Conservation (phyloP, 2,329 filamentous ascomycete genomes). For the Metarhizium humberi region DNA sequence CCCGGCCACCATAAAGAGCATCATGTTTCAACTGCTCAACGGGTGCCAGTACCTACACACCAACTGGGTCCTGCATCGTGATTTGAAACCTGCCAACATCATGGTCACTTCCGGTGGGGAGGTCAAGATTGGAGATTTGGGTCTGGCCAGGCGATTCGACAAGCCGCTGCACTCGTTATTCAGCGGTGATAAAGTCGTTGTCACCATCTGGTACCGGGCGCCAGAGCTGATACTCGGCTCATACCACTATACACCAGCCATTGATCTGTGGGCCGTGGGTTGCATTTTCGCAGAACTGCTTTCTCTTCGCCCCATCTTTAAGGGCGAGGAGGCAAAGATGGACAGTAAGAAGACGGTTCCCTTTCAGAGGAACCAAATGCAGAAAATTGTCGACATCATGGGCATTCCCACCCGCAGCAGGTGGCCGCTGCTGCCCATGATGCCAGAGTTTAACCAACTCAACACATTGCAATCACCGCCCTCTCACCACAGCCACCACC, state of each 20-base stretch:
- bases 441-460: conserved; percentile 79
- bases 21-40: conserved; percentile 92
- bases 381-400: conserved; percentile 95
- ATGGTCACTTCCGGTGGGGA: conserved; percentile 89
- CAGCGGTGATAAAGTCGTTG: conserved; percentile 92
- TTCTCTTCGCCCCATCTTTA: conserved; percentile 88
- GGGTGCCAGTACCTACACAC: conserved; percentile 90
- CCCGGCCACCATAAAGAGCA: conserved; percentile 79
- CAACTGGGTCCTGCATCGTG: conserved; percentile 95
- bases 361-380: conserved; percentile 97
- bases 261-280: conserved; percentile 95
- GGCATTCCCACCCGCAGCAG: conserved; percentile 80
- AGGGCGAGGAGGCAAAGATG: conserved; percentile 98
- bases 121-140: conserved; percentile 91
- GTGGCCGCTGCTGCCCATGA: conserved; percentile 75
- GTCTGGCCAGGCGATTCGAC: conserved; percentile 84
- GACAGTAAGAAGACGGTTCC: conserved; percentile 96
- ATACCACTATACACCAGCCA: conserved; percentile 92
- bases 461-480: conserved; percentile 40
- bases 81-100: conserved; percentile 96
- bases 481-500: conserved; percentile 28
- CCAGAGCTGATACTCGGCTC: conserved; percentile 87
- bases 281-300: conserved; percentile 96
- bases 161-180: conserved; percentile 90
- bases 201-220: conserved; percentile 98